These are phyloP conservation scores for Exidia glandulosa DNA, from an alignment of 768 basidiomycete genomes.

Conservation along the genomic window DNA sequence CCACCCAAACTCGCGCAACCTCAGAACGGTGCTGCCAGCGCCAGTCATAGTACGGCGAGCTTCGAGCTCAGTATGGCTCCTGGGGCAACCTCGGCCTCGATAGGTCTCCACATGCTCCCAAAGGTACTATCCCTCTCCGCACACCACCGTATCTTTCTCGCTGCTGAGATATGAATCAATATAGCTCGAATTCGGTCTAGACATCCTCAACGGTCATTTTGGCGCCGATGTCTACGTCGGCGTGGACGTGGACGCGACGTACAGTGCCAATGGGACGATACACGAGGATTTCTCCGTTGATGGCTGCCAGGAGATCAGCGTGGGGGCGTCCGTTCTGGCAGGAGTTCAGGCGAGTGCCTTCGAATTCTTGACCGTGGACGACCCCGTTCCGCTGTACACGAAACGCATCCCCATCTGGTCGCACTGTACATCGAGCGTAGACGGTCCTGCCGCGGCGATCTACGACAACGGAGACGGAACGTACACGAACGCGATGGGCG, in stretches of 20 bases:
- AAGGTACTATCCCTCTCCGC: background rate
- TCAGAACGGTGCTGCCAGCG: background rate
- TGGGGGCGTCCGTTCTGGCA: background rate
- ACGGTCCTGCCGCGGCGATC: background rate
- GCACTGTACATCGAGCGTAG: background rate
- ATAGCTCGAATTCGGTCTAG: background rate
- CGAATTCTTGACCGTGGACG: background rate
- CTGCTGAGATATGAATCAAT: background rate
- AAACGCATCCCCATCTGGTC: background rate
- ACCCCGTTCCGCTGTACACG: background rate
- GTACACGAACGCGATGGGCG: background rate
- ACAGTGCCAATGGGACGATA: background rate
- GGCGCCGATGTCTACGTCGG: background rate
- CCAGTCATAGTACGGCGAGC: background rate
- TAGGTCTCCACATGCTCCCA: background rate
- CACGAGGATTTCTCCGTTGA: background rate
- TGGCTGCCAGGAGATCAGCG: background rate
- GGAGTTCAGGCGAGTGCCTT: background rate
- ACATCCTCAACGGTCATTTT: background rate
- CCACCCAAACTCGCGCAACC: background rate
- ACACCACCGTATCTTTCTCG: background rate
- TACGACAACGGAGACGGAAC: background rate
- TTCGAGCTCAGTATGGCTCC: background rate
- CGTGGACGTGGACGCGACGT: background rate
- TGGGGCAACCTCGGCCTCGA: background rate